Conservation (phyloP, 176 grass and related monocot species). For the Olyra latifolia region DNA sequence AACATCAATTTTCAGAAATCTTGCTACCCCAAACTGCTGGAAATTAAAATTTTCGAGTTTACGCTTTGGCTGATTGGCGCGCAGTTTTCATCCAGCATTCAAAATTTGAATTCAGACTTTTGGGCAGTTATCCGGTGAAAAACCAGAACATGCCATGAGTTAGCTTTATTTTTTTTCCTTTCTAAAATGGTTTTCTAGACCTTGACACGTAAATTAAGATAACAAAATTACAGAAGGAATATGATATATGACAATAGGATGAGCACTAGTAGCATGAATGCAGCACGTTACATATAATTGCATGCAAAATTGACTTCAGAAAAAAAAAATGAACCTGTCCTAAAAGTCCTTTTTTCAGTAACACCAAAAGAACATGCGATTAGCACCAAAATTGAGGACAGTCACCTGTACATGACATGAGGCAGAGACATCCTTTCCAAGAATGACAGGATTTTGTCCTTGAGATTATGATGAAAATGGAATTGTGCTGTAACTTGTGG, state of each 20-base stretch:
- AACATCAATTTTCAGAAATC: background rate
- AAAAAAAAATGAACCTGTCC: background rate
- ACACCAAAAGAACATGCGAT: slow-evolving; percentile 2
- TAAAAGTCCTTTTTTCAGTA: background rate
- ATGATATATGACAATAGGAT: background rate
- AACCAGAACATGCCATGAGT: no score
- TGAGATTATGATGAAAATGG: background rate
- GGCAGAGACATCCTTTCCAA: slow-evolving; percentile 47
- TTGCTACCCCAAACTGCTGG: background rate
- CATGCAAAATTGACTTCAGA: background rate
- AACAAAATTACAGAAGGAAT: background rate
- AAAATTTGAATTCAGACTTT: background rate
- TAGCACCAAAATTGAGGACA: background rate
- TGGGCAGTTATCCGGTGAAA: background rate
- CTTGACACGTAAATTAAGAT: no score
- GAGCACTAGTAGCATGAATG: background rate
- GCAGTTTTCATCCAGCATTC: background rate
- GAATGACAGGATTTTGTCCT: background rate
- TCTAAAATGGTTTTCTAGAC: background rate
- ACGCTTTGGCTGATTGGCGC: background rate
- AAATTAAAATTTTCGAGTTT: background rate
- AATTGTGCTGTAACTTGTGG: background rate
- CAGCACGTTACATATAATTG: background rate
- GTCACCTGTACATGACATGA: slow-evolving; percentile 51
- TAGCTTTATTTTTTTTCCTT: background rate